phyloP scores from a whole-genome alignment of 2,329 filamentous ascomycete species.

The Cordyceps cicadae region DNA sequence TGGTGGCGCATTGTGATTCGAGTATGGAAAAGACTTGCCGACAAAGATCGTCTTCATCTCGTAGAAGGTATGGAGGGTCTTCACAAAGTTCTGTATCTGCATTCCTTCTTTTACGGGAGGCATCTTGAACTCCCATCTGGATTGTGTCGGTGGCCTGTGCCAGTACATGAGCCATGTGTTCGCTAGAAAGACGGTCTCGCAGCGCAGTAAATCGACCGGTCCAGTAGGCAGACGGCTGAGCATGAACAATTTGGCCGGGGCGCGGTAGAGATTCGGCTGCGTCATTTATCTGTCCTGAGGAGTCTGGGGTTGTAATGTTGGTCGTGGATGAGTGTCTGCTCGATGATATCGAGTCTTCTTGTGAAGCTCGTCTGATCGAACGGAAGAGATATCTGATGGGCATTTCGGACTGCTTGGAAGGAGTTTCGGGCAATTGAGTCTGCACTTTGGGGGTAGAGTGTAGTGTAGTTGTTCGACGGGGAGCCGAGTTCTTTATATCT shows the following conservation, averaged over 20 bases:
- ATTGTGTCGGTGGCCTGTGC: background rate
- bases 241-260: slow-evolving; percentile 26
- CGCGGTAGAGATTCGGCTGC: background rate
- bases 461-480: slow-evolving; percentile 19
- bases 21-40: slow-evolving; percentile 40
- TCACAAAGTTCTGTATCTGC: background rate
- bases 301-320: slow-evolving; percentile 8
- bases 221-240: slow-evolving; percentile 50
- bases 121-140: background rate
- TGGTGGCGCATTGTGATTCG: slow-evolving; percentile 37
- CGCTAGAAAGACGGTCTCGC: slow-evolving; percentile 36
- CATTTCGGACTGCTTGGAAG: background rate
- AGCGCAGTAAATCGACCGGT: slow-evolving; percentile 51
- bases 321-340: slow-evolving; percentile 12
- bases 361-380: slow-evolving; percentile 14
- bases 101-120: background rate
- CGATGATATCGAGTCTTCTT: slow-evolving; percentile 17
- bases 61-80: slow-evolving; percentile 5
- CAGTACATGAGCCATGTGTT: slow-evolving; percentile 14
- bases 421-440: background rate
- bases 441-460: background rate
- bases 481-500: slow-evolving; percentile 37
- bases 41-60: slow-evolving; percentile 34
- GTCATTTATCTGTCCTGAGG: background rate
- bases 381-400: slow-evolving; percentile 11